These are phyloP conservation scores for Trichoderma atrobrunneum DNA, from an alignment of 2,329 filamentous ascomycete species.

Conservation along the genomic window DNA sequence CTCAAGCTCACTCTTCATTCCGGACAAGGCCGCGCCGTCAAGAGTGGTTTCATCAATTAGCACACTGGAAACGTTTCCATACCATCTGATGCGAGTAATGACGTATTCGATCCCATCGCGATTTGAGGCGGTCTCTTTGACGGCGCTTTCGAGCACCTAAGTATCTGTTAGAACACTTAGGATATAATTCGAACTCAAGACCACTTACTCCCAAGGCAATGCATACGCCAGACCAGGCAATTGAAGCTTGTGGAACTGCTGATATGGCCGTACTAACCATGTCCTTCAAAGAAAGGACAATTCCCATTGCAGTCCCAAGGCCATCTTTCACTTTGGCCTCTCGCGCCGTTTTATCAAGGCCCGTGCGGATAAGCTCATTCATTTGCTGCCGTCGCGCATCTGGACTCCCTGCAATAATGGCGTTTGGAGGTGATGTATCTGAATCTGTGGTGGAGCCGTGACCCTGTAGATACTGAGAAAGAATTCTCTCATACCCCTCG, in stretches of 20 bases:
- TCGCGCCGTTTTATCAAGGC: conserved; percentile 29
- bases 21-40: background rate
- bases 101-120: conserved; percentile 36
- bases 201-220: conserved; percentile 32
- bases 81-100: conserved; percentile 39
- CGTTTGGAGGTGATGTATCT: background rate
- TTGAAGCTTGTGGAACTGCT: conserved; percentile 32
- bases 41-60: conserved; percentile 27
- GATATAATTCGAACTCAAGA: background rate
- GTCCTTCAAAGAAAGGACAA: conserved; percentile 26
- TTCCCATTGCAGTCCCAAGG: conserved; percentile 26
- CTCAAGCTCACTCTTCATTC: conserved; percentile 25
- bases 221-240: conserved; percentile 38
- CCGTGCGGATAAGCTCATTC: conserved; percentile 29
- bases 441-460: background rate
- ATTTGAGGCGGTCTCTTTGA: conserved; percentile 24
- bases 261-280: conserved; percentile 29
- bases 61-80: conserved; percentile 32
- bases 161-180: background rate
- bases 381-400: conserved; percentile 28
- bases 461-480: conserved; percentile 18
- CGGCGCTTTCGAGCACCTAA: background rate
- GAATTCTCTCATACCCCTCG: conserved; percentile 24
- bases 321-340: conserved; percentile 27
- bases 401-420: background rate